Percentiles rank a stretch among this genome's conserved stretches.
phyloP scores from a whole-genome alignment of 1,139 yeast genomes.

The Kurtzmaniella quercitrusa region DNA sequence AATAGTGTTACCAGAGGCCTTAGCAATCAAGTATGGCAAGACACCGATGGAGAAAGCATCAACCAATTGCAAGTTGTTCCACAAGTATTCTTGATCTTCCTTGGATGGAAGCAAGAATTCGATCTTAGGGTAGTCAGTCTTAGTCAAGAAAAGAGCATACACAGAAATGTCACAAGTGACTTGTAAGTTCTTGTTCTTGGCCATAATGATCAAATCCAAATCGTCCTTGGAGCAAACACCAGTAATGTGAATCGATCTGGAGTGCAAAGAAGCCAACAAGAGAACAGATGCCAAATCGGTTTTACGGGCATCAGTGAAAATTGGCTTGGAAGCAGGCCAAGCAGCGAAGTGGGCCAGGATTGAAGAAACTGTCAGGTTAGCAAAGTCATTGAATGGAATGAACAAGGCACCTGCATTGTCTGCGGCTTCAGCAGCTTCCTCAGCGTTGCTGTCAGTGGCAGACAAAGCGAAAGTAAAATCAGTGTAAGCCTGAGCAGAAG shows the following conservation, averaged over 20 bases:
- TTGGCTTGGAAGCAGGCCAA: constrained; percentile 85
- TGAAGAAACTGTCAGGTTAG: constrained; percentile 65
- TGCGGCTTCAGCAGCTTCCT: constrained; percentile 59
- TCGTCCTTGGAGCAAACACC: constrained; percentile 82
- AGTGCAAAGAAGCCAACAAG: constrained; percentile 84
- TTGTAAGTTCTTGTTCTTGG: constrained; percentile 73
- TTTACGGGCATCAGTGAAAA: constrained; percentile 87
- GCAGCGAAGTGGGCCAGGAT: constrained; percentile 74
- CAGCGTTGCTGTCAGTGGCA: constrained; percentile 69
- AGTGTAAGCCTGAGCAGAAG: constrained; percentile 62
- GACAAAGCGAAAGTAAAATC: constrained; percentile 84
- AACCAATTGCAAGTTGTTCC: constrained; percentile 69
- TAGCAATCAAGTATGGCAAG: constrained; percentile 70
- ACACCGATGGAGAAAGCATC: constrained; percentile 89
- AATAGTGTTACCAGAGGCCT: constrained; percentile 55
- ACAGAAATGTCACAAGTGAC: constrained; percentile 92
- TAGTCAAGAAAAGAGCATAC: constrained; percentile 72
- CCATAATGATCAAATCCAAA: constrained; percentile 76
- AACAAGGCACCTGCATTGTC: constrained; percentile 73
- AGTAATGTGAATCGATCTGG: constrained; percentile 83
- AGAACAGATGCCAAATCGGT: constrained; percentile 89
- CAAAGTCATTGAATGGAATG: constrained; percentile 75
- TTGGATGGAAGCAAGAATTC: constrained; percentile 65
- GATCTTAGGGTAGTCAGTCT: constrained; percentile 68
- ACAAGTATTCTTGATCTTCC: constrained; percentile 76